Conservation (phyloP, 2,329 filamentous ascomycete species). For the Alternaria incomplexa region DNA sequence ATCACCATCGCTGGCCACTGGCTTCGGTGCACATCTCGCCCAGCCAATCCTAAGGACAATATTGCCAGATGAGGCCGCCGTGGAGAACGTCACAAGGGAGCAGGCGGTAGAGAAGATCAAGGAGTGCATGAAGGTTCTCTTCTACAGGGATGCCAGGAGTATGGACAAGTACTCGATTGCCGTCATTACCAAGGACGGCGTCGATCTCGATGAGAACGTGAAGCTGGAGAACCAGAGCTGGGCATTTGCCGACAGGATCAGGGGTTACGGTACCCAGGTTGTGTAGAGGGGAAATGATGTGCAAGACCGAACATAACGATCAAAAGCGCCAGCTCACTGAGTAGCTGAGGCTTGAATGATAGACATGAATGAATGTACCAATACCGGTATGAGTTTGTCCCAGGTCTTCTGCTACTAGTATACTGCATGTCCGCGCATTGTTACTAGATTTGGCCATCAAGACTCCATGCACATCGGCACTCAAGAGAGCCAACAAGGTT, state of each 20-base stretch:
- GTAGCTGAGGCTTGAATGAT: conserved; percentile 32
- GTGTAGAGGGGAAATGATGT: conserved; percentile 18
- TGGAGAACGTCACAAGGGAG: conserved; percentile 74
- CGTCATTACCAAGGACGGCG: conserved; percentile 82
- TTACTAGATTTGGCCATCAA: background rate
- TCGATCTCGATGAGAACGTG: conserved; percentile 83
- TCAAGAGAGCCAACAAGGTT: background rate
- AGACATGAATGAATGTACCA: conserved; percentile 46
- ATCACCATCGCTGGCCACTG: conserved; percentile 86
- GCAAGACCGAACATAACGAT: background rate
- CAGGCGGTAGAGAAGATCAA: conserved; percentile 80
- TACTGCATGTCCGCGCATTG: background rate
- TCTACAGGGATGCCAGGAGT: conserved; percentile 94
- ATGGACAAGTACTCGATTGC: conserved; percentile 91
- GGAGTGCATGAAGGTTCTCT: conserved; percentile 98
- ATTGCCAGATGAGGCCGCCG: conserved; percentile 82
- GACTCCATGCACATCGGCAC: background rate
- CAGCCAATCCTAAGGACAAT: conserved; percentile 86
- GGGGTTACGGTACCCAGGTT: conserved; percentile 88
- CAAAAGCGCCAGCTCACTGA: conserved; percentile 2
- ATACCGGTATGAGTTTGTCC: conserved; percentile 21
- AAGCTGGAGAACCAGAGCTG: conserved; percentile 95
- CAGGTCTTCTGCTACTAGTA: background rate
- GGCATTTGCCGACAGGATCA: conserved; percentile 95
- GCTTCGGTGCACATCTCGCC: conserved; percentile 90